Percentiles rank a stretch among this genome's conserved stretches.
These are phyloP conservation scores for Euphorbia pulcherrima DNA, from an alignment of 345 rosid genomes.

Conservation along the genomic window DNA sequence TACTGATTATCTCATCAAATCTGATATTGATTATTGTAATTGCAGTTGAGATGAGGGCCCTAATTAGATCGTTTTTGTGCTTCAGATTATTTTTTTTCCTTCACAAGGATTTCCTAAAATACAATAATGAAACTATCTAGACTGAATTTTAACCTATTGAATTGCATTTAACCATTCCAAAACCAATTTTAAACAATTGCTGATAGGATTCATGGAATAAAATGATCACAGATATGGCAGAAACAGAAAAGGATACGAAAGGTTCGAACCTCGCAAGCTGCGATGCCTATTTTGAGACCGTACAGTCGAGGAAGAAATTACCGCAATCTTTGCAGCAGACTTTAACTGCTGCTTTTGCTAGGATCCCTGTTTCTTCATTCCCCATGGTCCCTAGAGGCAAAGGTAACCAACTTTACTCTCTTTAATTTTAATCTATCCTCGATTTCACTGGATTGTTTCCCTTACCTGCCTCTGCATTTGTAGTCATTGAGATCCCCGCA, in stretches of 20 bases:
- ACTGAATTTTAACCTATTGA: background rate
- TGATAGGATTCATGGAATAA: background rate
- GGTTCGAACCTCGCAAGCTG: conserved; percentile 40
- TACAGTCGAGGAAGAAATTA: conserved; percentile 54
- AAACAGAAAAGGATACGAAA: conserved; percentile 19
- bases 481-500: conserved; percentile 78
- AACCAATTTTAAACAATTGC: too few species aligned
- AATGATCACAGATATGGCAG: conserved; percentile 40
- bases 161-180: background rate
- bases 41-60: too few species aligned
- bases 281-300: conserved; percentile 29
- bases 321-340: conserved; percentile 64
- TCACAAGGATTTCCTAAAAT: background rate
- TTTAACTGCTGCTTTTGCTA: conserved; percentile 63
- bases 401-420: conserved; percentile 35
- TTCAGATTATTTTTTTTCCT: background rate
- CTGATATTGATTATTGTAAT: too few species aligned
- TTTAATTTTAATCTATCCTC: too few species aligned
- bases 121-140: too few species aligned
- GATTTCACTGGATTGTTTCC: background rate
- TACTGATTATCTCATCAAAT: too few species aligned
- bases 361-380: conserved; percentile 72
- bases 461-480: background rate
- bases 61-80: background rate
- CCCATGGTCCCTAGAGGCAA: conserved; percentile 73